Evolutionary conservation across 257 asterid species (phyloP).

Genomic region (Gentiana dahurica): DNA sequence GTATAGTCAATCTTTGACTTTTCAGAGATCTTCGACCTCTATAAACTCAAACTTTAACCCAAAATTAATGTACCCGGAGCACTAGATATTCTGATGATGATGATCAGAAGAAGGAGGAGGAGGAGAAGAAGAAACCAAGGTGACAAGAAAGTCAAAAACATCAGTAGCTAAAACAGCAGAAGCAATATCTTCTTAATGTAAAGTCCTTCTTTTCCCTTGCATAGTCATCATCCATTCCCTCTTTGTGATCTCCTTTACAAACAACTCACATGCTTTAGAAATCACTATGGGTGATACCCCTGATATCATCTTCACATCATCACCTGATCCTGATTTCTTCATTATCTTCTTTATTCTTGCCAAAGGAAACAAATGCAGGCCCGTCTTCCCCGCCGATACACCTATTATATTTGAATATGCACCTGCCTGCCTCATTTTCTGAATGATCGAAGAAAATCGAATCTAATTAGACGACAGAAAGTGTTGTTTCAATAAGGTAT

Average conservation of each 20-base stretch:
- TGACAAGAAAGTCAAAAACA: constrained; percentile 60
- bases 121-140: constrained; percentile 24
- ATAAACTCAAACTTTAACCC: too few relatives aligned
- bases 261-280: constrained; percentile 70
- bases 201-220: constrained; percentile 54
- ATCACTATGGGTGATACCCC: constrained; percentile 79
- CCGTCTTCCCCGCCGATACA: constrained; percentile 25
- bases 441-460: too few relatives aligned
- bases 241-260: constrained; percentile 52
- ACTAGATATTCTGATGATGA: too few relatives aligned
- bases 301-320: constrained; percentile 76
- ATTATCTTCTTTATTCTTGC: constrained; percentile 32
- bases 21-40: too few relatives aligned
- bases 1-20: too few relatives aligned
- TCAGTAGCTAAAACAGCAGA: constrained; percentile 65
- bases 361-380: constrained; percentile 65
- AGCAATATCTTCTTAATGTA: constrained; percentile 62
- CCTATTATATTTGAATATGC: constrained; percentile 58
- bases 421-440: constrained; percentile 64
- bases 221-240: constrained; percentile 56
- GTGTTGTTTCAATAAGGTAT: too few relatives aligned
- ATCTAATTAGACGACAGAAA: too few relatives aligned
- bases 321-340: constrained; percentile 61
- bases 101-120: too few relatives aligned
- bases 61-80: too few relatives aligned